Conservation (phyloP, 805 yeast species). For the Teunomyces panamensis region DNA sequence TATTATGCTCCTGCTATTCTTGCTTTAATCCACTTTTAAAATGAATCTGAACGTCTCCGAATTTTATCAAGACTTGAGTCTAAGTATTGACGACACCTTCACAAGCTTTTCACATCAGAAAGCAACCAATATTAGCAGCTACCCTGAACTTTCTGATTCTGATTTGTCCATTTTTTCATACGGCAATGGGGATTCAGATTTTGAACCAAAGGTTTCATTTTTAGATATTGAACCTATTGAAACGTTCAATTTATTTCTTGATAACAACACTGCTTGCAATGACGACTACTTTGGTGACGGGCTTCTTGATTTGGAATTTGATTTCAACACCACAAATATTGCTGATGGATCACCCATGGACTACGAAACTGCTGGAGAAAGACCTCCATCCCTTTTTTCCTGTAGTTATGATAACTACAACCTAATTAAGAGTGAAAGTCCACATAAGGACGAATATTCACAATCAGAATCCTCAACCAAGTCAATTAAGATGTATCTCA, state of each 20-base stretch:
- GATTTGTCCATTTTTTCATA: neutral
- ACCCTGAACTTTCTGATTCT: neutral
- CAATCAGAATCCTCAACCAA: neutral
- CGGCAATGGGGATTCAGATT: neutral
- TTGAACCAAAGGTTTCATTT: neutral
- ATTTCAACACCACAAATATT: neutral
- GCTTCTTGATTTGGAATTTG: neutral
- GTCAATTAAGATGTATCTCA: neutral
- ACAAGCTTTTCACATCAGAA: neutral
- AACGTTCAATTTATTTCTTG: neutral
- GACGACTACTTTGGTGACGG: neutral
- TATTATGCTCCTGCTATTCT: neutral
- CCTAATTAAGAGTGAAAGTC: neutral
- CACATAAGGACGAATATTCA: neutral
- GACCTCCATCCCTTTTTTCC: neutral
- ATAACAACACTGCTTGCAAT: neutral
- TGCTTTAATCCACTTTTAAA: neutral
- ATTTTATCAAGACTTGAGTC: neutral
- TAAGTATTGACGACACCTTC: neutral
- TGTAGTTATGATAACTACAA: neutral
- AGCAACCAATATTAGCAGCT: neutral
- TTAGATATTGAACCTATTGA: neutral
- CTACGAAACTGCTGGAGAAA: neutral
- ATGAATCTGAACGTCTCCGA: neutral
- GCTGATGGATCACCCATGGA: neutral